phyloP scores from a whole-genome alignment of 345 rosid genomes.

The Hibiscus mutabilis region DNA sequence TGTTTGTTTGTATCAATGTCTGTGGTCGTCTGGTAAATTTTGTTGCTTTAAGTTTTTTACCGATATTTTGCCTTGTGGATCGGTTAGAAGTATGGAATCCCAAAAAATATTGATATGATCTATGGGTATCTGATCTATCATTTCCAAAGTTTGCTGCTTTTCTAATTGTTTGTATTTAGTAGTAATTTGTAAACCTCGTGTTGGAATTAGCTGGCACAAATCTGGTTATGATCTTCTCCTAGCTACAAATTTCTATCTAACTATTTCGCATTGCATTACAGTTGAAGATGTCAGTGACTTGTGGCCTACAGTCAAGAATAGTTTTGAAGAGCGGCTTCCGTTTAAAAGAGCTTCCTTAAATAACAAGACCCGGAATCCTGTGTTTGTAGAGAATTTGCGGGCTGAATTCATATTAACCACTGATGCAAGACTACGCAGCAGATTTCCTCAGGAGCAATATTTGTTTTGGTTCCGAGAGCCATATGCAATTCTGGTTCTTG shows the following conservation, averaged over 20 bases:
- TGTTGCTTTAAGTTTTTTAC: background rate
- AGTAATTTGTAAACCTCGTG: background rate
- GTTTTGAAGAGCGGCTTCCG: constrained; percentile 67
- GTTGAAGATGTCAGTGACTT: constrained; percentile 95
- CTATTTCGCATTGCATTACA: constrained; percentile 20
- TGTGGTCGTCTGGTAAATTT: background rate
- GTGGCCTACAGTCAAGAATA: constrained; percentile 74
- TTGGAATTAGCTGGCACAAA: background rate
- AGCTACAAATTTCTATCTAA: background rate
- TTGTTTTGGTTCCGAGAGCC: constrained; percentile 92
- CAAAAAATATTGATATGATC: background rate
- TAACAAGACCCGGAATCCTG: constrained; percentile 84
- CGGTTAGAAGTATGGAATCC: background rate
- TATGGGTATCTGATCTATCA: background rate
- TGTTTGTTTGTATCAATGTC: background rate
- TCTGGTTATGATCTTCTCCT: background rate
- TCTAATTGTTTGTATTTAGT: background rate
- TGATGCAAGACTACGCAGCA: constrained; percentile 85
- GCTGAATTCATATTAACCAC: constrained; percentile 85
- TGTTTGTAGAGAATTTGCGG: constrained; percentile 67
- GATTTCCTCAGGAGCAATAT: constrained; percentile 82
- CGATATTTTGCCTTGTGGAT: background rate
- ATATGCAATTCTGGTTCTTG: constrained; percentile 82
- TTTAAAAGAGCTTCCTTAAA: constrained; percentile 63
- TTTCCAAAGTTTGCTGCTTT: background rate